These are phyloP conservation scores for Prunus fruticosa DNA, from an alignment of 306 rosid genomes.

Conservation along the genomic window DNA sequence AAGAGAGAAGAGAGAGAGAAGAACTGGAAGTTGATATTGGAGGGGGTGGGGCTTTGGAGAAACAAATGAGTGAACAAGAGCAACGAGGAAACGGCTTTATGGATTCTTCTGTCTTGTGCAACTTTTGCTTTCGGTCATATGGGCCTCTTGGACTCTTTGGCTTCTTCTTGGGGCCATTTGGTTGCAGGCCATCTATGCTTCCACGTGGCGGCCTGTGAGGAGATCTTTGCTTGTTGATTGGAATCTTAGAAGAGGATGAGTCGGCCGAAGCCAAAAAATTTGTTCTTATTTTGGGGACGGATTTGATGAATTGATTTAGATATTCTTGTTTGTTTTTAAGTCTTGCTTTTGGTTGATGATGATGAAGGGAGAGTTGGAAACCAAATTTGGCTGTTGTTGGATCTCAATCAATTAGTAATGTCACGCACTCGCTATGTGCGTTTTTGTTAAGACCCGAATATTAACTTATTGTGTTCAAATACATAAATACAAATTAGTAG, in stretches of 20 bases:
- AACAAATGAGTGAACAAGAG: neutral
- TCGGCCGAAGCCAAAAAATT: neutral
- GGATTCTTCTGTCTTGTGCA: neutral
- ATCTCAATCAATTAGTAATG: neutral
- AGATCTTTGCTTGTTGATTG: neutral
- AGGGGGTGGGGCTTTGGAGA: neutral
- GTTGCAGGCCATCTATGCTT: neutral
- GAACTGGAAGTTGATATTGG: neutral
- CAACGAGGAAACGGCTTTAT: neutral
- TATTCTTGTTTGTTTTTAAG: neutral
- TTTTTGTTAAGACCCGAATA: too few relatives aligned
- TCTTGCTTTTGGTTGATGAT: neutral
- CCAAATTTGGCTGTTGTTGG: neutral
- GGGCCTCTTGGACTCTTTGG: neutral
- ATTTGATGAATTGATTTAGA: neutral
- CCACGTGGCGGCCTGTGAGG: slow-evolving; percentile 31
- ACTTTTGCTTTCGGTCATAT: neutral
- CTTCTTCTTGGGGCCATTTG: neutral
- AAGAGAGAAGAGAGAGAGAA: neutral
- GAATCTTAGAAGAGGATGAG: neutral
- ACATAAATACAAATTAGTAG: too few relatives aligned
- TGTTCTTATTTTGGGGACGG: neutral
- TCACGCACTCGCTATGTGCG: too few relatives aligned
- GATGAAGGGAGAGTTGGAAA: neutral
- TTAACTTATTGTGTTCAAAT: too few relatives aligned